Percentiles rank a stretch among this genome's conserved stretches.
These are phyloP conservation scores for Letharia columbiana DNA, from an alignment of 495 filamentous ascomycete species.

Conservation along the genomic window DNA sequence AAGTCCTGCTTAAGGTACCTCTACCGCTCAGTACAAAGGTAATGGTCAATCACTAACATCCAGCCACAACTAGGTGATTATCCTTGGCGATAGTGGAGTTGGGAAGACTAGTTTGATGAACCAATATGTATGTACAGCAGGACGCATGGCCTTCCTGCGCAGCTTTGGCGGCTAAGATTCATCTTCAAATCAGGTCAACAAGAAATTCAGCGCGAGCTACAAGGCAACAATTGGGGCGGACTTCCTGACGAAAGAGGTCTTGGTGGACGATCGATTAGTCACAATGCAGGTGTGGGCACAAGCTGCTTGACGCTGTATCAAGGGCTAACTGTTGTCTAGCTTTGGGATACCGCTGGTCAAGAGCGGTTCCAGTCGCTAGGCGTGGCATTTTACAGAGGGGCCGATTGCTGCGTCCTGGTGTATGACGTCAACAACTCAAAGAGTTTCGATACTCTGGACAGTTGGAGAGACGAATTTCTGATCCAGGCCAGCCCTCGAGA, in stretches of 20 bases:
- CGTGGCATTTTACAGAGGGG: constrained; percentile 95
- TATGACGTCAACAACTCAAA: constrained; percentile 99
- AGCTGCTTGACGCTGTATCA: constrained; percentile 14
- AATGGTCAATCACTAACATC: background rate
- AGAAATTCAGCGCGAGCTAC: constrained; percentile 99
- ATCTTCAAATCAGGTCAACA: constrained; percentile 71
- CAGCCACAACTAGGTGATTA: constrained; percentile 64
- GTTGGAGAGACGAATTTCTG: constrained; percentile 97
- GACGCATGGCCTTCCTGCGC: background rate
- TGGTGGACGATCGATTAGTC: constrained; percentile 93
- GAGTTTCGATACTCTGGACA: constrained; percentile 96
- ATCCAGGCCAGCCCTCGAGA: constrained; percentile 96
- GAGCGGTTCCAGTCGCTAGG: constrained; percentile 96
- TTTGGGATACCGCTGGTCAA: constrained; percentile 98
- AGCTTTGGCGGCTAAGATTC: background rate
- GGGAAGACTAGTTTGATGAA: constrained; percentile 99
- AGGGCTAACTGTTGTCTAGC: constrained; percentile 38
- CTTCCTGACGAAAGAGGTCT: constrained; percentile 95
- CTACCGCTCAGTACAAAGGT: background rate
- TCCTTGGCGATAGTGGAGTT: constrained; percentile 95
- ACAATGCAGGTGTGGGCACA: constrained; percentile 81
- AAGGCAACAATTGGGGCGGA: constrained; percentile 99
- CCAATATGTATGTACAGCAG: constrained; percentile 82
- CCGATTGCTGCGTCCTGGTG: constrained; percentile 96
- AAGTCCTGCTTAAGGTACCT: constrained; percentile 88